Conservation (phyloP, 352 stramenopile genomes). For the Pelagophyceae sp. region DNA sequence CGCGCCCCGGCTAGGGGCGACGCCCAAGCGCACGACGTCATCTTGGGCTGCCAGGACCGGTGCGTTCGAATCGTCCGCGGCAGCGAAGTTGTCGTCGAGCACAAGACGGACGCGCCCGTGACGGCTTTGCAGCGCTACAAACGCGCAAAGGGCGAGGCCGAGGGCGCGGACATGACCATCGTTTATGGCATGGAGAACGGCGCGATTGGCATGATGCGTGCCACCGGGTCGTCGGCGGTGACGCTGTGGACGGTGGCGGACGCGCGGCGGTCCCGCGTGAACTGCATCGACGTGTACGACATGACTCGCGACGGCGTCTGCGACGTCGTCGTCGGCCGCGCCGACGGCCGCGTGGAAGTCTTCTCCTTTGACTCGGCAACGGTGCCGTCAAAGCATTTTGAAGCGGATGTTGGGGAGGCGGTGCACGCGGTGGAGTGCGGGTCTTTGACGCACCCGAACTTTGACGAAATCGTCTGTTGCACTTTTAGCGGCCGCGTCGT, state of each 20-base stretch:
- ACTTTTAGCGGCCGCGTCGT: conserved; percentile 64
- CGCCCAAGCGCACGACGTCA: conserved; percentile 53
- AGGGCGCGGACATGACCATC: background rate
- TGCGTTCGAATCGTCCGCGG: conserved; percentile 53
- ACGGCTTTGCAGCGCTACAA: conserved; percentile 6
- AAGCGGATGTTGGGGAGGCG: conserved; percentile 57
- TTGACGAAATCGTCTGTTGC: conserved; percentile 58
- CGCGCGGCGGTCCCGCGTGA: conserved; percentile 36
- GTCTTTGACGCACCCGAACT: conserved; percentile 50
- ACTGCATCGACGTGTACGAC: conserved; percentile 62
- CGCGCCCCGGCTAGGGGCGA: conserved; percentile 28
- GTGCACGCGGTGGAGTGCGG: conserved; percentile 61
- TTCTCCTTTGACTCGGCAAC: conserved; percentile 42
- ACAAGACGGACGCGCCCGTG: conserved; percentile 14
- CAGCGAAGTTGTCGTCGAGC: conserved; percentile 2
- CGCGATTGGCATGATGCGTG: conserved; percentile 16
- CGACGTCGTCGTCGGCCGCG: conserved; percentile 42
- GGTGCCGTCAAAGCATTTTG: conserved; percentile 38
- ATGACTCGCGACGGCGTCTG: conserved; percentile 59
- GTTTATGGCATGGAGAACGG: conserved; percentile 17
- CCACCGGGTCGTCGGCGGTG: background rate
- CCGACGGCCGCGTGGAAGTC: conserved; percentile 63
- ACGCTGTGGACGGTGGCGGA: background rate
- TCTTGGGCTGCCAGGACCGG: conserved; percentile 54
- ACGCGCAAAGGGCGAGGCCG: background rate